Evolutionary conservation across 768 basidiomycete genomes (phyloP), one percentile per base, ranked within the genome.

Genomic region (Collybia nuda): DNA sequence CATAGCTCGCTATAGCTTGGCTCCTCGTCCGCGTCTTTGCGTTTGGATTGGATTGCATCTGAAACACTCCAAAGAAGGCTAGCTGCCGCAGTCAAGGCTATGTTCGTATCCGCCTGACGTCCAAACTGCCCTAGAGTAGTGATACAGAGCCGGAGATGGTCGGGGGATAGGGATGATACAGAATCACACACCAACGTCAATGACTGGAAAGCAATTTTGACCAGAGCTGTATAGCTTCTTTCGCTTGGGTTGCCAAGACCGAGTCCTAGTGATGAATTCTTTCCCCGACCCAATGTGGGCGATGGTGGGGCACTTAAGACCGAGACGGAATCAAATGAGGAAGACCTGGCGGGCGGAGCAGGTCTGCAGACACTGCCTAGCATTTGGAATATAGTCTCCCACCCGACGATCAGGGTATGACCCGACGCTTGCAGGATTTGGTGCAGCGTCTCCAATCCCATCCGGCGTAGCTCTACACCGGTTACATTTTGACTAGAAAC

Each of bases 31-130:
- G 67, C 67, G 50, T 77, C 71, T 56, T 86, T 86, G 18, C 90
- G 80, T 62, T 91, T 89, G 6, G 86, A 81, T 61, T 96, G 93
- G 29, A 98, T 91, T 1, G 92, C 89, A 63, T 99, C 96, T 0
- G 95, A 97, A 0, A 99, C 90, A 53, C 90, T 88, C 96, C 96
- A 98, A 4, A 99, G 74, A 2, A 98, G 70, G 47, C 92, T 93
- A 51, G 93, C 93, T 0, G 95, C 93, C 0, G 93, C 92, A 1
- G 96, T 96, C 48, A 99, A 71, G 1, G 94, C 91, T 49, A 99
- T 96, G 59, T 99, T 99, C 35, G 96, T 95, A 56, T 98, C 97
- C 0, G 84, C 79, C 60, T 98, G 96, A 15, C 86, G 81, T 6
- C 95, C 94, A 67, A 96, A 99, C 48, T 88, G 86, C 5, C 92